Conservation (phyloP, 352 stramenopile species). For the Aphanomyces astaci region DNA sequence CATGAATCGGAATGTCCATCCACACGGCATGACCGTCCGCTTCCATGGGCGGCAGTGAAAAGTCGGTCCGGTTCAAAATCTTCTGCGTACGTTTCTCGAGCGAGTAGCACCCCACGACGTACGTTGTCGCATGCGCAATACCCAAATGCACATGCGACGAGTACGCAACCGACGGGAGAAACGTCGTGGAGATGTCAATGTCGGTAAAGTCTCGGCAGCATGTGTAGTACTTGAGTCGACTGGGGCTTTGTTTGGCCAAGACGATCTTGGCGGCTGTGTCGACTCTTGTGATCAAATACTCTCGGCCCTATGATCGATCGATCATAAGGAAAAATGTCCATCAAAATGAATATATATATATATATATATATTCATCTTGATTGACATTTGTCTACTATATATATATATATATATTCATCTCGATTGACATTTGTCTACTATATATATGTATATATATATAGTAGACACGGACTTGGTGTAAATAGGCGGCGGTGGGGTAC, state of each 20-base stretch:
- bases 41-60: constrained; percentile 94
- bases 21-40: constrained; percentile 92
- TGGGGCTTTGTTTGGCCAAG: constrained; percentile 47
- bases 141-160: constrained; percentile 46
- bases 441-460: no score
- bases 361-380: no score
- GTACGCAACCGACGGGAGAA: constrained; percentile 6
- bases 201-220: constrained; percentile 79
- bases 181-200: constrained; percentile 51
- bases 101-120: constrained; percentile 79
- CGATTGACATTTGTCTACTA: no score
- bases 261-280: constrained; percentile 64
- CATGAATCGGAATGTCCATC: constrained; percentile 83
- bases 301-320: constrained; percentile 35
- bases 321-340: neutral
- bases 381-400: no score
- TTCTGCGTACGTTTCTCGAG: constrained; percentile 73
- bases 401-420: no score
- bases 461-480: constrained; percentile 58
- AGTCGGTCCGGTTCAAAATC: constrained; percentile 80
- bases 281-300: constrained; percentile 85
- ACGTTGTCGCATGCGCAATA: constrained; percentile 63
- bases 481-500: constrained; percentile 86
- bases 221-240: constrained; percentile 84
- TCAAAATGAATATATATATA: no score